Evolutionary conservation across 2,329 filamentous ascomycete genomes (phyloP).

Genomic region (Trichoderma sp.): DNA sequence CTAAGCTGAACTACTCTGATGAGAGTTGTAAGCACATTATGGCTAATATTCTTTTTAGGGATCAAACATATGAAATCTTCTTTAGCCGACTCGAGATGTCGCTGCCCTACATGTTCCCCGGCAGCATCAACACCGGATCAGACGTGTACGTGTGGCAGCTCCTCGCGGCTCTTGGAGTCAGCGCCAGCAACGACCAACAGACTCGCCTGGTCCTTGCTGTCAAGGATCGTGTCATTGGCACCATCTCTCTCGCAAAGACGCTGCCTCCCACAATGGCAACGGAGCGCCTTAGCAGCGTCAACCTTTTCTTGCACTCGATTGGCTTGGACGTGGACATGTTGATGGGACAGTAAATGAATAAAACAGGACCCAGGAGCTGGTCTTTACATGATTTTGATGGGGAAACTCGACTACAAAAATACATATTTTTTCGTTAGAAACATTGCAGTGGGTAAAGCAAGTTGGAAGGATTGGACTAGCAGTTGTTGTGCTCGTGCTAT

Average conservation of each 20-base stretch:
- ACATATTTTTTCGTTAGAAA: background rate
- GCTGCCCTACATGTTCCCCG: constrained; percentile 84
- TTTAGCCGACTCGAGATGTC: constrained; percentile 87
- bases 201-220: constrained; percentile 92
- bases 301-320: constrained; percentile 97
- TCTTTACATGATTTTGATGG: background rate
- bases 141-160: constrained; percentile 99
- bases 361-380: background rate
- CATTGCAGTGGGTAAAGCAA: background rate
- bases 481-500: background rate
- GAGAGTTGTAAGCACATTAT: background rate
- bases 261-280: constrained; percentile 83
- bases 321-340: constrained; percentile 90
- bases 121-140: constrained; percentile 83
- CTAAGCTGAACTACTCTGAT: background rate
- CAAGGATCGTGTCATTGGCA: constrained; percentile 97
- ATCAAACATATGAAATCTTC: constrained; percentile 77
- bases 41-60: constrained; percentile 47
- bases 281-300: constrained; percentile 86
- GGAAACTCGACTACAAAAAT: background rate
- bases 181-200: constrained; percentile 91
- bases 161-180: constrained; percentile 90
- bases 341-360: constrained; percentile 39
- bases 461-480: constrained; percentile 14
- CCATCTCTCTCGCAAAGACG: constrained; percentile 84